Conservation (phyloP, 495 filamentous ascomycete genomes). For the Daldinia concentrica region DNA sequence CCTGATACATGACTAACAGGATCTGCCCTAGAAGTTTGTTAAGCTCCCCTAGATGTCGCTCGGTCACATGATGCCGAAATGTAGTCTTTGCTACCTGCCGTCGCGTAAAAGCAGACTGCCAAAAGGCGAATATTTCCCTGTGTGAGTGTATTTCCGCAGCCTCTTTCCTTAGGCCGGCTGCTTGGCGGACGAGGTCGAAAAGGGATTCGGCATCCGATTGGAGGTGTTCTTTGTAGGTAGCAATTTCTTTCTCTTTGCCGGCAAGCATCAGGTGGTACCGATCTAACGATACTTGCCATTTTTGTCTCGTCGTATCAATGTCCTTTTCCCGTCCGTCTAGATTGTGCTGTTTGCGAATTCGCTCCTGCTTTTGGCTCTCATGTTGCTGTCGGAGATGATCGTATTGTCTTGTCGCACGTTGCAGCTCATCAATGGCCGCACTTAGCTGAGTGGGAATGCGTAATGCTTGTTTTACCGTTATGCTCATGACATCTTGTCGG, state of each 20-base stretch:
- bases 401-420: neutral
- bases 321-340: slow-evolving; percentile 10
- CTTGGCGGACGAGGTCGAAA: neutral
- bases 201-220: slow-evolving; percentile 23
- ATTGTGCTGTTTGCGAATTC: slow-evolving; percentile 5
- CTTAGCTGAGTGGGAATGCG: slow-evolving; percentile 2
- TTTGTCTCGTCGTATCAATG: slow-evolving; percentile 1
- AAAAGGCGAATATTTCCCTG: slow-evolving; percentile 43
- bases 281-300: slow-evolving; percentile 9
- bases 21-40: slow-evolving; percentile 44
- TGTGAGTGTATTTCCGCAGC: slow-evolving; percentile 13
- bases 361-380: slow-evolving; percentile 2
- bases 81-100: slow-evolving; percentile 32
- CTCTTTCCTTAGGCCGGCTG: slow-evolving; percentile 9
- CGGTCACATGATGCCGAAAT: slow-evolving; percentile 39
- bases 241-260: slow-evolving; percentile 10
- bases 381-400: slow-evolving; percentile 1
- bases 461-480: slow-evolving; percentile 11
- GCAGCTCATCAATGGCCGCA: slow-evolving; percentile 11
- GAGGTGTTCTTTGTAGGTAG: slow-evolving; percentile 7
- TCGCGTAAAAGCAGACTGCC: slow-evolving; percentile 40
- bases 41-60: slow-evolving; percentile 42
- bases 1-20: slow-evolving; percentile 44
- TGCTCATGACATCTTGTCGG: neutral
- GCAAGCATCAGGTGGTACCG: neutral